phyloP scores from a whole-genome alignment of 495 filamentous ascomycete species.

The Neurospora sp. region DNA sequence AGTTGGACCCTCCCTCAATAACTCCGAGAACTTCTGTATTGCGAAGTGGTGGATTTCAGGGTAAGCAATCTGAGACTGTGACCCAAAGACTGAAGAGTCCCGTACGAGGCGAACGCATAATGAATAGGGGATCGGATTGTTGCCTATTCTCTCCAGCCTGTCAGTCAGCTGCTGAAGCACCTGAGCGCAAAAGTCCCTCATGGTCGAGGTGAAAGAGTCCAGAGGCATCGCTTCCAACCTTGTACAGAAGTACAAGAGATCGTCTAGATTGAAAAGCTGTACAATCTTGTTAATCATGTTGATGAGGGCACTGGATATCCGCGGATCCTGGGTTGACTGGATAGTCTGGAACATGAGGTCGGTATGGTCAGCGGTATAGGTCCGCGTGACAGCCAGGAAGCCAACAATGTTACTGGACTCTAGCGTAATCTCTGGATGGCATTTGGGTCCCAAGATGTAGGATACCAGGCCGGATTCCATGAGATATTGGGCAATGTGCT shows the following conservation, averaged over 20 bases:
- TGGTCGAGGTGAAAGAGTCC: conserved; percentile 42
- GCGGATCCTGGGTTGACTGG: conserved; percentile 71
- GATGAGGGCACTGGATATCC: conserved; percentile 70
- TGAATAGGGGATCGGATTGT: conserved; percentile 33
- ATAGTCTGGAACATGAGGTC: conserved; percentile 81
- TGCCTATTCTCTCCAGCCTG: conserved; percentile 10
- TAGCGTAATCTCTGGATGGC: conserved; percentile 79
- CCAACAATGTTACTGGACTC: conserved; percentile 76
- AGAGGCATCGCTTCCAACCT: conserved; percentile 66
- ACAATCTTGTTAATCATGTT: conserved; percentile 62
- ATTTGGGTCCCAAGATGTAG: conserved; percentile 84
- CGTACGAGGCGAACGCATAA: conserved; percentile 59
- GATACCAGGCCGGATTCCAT: conserved; percentile 57
- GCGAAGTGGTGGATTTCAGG: conserved; percentile 52
- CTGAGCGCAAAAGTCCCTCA: conserved; percentile 40
- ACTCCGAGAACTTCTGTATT: conserved; percentile 37
- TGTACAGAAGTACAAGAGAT: conserved; percentile 59
- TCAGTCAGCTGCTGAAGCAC: conserved; percentile 23
- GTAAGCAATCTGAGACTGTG: conserved; percentile 30
- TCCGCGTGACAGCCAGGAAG: conserved; percentile 74
- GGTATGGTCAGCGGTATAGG: conserved; percentile 60
- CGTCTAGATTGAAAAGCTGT: conserved; percentile 43
- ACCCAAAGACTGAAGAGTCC: conserved; percentile 42
- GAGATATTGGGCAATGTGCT: conserved; percentile 57
- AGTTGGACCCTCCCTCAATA: conserved; percentile 31